Base-by-base conservation (phyloP, 148 eudicot genomes). In the Arctostaphylos glauca region DNA sequence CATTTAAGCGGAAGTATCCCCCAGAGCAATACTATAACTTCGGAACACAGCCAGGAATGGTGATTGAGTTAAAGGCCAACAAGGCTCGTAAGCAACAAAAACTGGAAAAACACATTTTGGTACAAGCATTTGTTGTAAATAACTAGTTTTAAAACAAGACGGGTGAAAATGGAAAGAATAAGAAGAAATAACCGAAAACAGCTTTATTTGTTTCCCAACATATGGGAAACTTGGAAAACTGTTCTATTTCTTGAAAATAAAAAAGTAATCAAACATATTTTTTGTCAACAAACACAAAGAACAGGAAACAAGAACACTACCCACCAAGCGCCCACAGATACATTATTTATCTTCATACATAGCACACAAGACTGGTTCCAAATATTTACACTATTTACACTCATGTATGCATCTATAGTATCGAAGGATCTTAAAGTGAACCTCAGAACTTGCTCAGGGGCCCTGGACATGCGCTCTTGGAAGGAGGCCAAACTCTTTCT, bases 361-460 rank as follows among this genome's bases (percentile, higher is more conserved):
- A 13, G 4, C 70, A 64, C 70, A 23, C 41, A 23, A 23, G 23
- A 62, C 68, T 62, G 38, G 1, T 62, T 9, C 38, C 9, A 14
- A 21, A 10, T 3, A 64, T 64, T 64, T 41, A 64, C 41, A 64
- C 25, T 3, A 64, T 64, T 64, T 41, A 64, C 41, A 64, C 25
- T 41, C 70, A 23, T 64, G 41, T 23, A 64, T 23, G 14, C 4
- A 13, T 58, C 64, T 62, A 23, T 23, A 10, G 38, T 0, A 23
- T 23, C 70, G 25, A 64, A 64, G 70, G 38, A 64, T 64, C 41
- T 64, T 64, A 25, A 66, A 66, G 71, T 66, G 9, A 83, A 95
- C 98, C 99, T 93, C 52, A 96, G 71, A 25, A 96, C 92, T 91
- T 94, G 99, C 66, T 88, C 91, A 76, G 99, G 99, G 74, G 89